Conservation (phyloP, 768 basidiomycete species). For the Boletus edulis region DNA sequence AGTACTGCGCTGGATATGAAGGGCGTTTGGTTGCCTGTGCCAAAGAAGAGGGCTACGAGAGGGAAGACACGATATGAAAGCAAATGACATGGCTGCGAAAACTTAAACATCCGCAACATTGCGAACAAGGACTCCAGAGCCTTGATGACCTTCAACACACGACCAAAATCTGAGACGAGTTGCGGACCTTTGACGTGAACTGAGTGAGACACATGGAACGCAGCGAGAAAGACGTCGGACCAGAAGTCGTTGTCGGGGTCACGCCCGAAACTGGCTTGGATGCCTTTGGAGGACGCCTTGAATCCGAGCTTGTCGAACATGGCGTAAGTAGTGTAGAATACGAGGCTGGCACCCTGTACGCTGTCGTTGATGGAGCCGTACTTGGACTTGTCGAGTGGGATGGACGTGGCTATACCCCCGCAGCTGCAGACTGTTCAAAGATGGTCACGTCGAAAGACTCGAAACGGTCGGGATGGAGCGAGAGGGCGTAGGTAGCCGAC, state of each 20-base stretch:
- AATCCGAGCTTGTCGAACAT: not conserved
- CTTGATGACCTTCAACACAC: not conserved
- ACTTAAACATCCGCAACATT: slow-evolving; percentile 3
- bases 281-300: not conserved
- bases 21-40: too few species aligned
- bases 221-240: not conserved
- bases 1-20: too few species aligned
- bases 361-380: not conserved
- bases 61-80: not conserved
- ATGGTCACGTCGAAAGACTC: not conserved
- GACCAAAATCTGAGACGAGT: slow-evolving; percentile 4
- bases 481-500: not conserved
- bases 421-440: not conserved
- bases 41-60: too few species aligned
- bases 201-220: not conserved
- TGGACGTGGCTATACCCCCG: not conserved
- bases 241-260: not conserved
- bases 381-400: not conserved
- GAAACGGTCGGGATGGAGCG: not conserved
- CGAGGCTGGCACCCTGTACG: not conserved
- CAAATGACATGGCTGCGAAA: not conserved
- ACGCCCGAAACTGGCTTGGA: slow-evolving; percentile 1
- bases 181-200: not conserved
- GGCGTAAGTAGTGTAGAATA: not conserved
- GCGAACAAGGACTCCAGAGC: slow-evolving; percentile 3